phyloP scores from a whole-genome alignment of 2,329 filamentous ascomycete genomes.

The Neofusicoccum sp. region DNA sequence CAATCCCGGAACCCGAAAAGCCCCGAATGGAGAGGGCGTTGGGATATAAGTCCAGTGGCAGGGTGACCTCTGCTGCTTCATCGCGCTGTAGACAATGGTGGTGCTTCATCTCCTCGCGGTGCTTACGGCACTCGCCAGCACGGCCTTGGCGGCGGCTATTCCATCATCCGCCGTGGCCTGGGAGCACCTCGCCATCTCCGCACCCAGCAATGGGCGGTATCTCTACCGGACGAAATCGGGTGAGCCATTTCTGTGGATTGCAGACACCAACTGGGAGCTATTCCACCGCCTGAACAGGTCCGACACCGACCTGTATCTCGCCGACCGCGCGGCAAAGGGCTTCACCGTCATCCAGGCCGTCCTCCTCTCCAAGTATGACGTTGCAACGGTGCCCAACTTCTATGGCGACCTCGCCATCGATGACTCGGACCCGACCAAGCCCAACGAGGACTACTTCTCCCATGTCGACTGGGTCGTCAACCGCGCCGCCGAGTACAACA shows the following conservation, averaged over 20 bases:
- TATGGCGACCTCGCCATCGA: neutral
- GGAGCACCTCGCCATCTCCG: neutral
- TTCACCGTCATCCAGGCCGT: constrained; percentile 11
- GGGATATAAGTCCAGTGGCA: too few relatives aligned
- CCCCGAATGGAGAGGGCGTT: too few relatives aligned
- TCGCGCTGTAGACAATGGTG: too few relatives aligned
- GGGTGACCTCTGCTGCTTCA: too few relatives aligned
- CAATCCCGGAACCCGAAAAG: too few relatives aligned
- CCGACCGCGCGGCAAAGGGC: neutral
- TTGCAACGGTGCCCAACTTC: constrained; percentile 2
- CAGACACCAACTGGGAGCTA: constrained; percentile 4
- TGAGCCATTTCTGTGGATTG: constrained; percentile 1
- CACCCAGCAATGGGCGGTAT: neutral
- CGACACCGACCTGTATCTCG: neutral
- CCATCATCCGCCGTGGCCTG: neutral
- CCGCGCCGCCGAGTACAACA: neutral
- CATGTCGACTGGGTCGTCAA: neutral
- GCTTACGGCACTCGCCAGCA: too few relatives aligned
- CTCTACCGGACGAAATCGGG: neutral
- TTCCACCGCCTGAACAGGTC: constrained; percentile 12
- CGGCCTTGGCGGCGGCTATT: too few relatives aligned
- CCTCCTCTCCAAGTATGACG: neutral
- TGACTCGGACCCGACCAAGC: neutral
- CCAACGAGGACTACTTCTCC: neutral
- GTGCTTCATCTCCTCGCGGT: too few relatives aligned